Conservation (phyloP, 371 early-diverging fungal genomes). For the Mucor irregularis region DNA sequence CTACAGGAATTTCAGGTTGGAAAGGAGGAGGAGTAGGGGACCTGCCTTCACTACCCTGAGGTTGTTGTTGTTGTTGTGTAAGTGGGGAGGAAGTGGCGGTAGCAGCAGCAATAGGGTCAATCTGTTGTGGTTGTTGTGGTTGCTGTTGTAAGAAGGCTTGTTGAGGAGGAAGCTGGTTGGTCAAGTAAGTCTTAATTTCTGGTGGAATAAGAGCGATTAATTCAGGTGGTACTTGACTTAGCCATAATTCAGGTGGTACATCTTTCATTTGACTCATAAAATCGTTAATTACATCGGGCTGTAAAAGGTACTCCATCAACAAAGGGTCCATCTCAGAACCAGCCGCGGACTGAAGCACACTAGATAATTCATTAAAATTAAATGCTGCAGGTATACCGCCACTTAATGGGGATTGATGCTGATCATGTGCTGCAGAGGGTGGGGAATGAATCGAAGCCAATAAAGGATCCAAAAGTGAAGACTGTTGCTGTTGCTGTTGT, state of each 20-base stretch:
- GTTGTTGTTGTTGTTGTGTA: not conserved
- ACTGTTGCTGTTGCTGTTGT: not conserved
- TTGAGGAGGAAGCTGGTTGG: conserved; percentile 1
- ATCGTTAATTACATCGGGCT: conserved; percentile 13
- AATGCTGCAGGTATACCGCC: not conserved
- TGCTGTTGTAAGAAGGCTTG: not conserved
- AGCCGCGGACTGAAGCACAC: not conserved
- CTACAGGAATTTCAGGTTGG: conserved; percentile 5
- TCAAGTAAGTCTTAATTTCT: conserved; percentile 6
- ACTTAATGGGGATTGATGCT: not conserved
- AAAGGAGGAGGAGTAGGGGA: no score
- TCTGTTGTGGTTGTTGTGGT: not conserved
- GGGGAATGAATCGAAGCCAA: not conserved
- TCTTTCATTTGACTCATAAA: conserved; percentile 17
- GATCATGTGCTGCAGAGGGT: not conserved
- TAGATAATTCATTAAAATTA: not conserved
- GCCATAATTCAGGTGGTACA: conserved; percentile 15
- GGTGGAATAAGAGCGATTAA: conserved; percentile 13
- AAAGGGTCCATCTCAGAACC: conserved; percentile 8
- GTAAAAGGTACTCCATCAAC: conserved; percentile 12
- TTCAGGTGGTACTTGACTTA: conserved; percentile 14
- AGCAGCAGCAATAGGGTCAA: not conserved
- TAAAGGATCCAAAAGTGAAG: not conserved
- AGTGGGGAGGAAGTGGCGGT: not conserved
- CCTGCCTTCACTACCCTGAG: no score